Evolutionary conservation across 768 basidiomycete species (phyloP).

Genomic region (Xerocomellus amylosporus): DNA sequence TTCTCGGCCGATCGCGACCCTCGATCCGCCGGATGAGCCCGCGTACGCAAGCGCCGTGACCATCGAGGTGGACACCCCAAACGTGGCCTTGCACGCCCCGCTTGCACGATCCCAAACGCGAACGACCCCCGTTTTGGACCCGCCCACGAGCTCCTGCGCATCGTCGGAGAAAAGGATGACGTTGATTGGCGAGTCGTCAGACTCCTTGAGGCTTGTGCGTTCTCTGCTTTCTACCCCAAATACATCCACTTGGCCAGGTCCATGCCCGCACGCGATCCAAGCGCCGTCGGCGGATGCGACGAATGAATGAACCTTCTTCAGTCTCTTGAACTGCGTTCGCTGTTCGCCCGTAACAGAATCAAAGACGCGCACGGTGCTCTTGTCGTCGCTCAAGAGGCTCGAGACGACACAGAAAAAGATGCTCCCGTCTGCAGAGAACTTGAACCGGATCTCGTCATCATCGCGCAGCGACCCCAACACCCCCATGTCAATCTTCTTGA

Average conservation of each 20-base stretch:
- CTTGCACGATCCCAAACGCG: constrained; percentile 19
- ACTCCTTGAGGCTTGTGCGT: not conserved
- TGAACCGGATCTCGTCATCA: not conserved
- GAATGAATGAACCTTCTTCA: constrained; percentile 8
- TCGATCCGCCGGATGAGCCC: not conserved
- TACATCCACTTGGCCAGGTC: constrained; percentile 1
- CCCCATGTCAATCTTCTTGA: constrained; percentile 13
- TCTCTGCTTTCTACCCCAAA: not conserved
- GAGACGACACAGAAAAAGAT: constrained; percentile 1
- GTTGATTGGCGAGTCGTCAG: not conserved
- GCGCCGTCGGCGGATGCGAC: constrained; percentile 2
- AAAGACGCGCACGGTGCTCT: constrained; percentile 9
- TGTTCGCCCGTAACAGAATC: constrained; percentile 10
- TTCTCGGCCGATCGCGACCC: constrained; percentile 17
- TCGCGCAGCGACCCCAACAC: not conserved
- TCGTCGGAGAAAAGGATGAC: constrained; percentile 19
- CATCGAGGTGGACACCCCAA: not conserved
- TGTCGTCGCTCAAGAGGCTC: constrained; percentile 5
- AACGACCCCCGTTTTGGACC: constrained; percentile 13
- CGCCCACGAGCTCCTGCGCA: constrained; percentile 17
- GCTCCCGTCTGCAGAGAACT: constrained; percentile 14
- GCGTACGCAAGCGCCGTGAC: constrained; percentile 21
- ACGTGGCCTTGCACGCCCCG: constrained; percentile 12
- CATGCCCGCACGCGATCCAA: constrained; percentile 11
- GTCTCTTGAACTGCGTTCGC: constrained; percentile 1